Evolutionary conservation across 179 eudicot genomes (phyloP), one percentile per base, ranked within the genome.

Genomic region (Corrigiola litoralis): DNA sequence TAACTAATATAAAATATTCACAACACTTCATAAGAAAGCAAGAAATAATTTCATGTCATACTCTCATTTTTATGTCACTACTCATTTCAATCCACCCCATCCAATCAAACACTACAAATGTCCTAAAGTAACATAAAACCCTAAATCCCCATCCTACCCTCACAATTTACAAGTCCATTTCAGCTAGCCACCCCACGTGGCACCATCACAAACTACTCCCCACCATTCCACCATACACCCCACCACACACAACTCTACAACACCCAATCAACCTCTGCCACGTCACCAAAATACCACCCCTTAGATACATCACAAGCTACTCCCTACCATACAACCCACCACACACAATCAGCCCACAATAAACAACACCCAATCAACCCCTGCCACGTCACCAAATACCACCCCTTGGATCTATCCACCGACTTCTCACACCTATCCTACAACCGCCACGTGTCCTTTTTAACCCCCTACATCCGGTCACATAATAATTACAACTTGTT

Each of bases 381-480:
- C 0, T 5, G 21, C 1, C 74, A 71, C 51, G 25, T 63, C 64
- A 55, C 6, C 46, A 24, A 12, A 2, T 3, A 33, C 57, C 54
- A 41, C 50, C 37, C 57, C 49, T 54, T 41, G 21, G 32, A 71
- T 57, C 23, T 8, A 11, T n/a, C 64, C 69, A 71, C 69, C 74
- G 74, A 63, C 74, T 63, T 25, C 63, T 50, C 55, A 71, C 57
- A 56, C 74, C 63, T 24, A 36, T 63, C 74, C 12, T 25, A 4
- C 31, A 32, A 5, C 20, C 6, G 63, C 74, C 62, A 71, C 74
- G 74, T 63, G 74, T 56, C 11, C 0, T 0, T 4, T 0, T 4
- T 3, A n/a, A 80, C 91, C 79, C 78, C 72, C 47, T 72, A 68
- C 44, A 68, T 27, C 67, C 81, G 33, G 86, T 83, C 16, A 0